Base-by-base conservation (phyloP, 306 rosid species). In the Gastrolobium villosum region DNA sequence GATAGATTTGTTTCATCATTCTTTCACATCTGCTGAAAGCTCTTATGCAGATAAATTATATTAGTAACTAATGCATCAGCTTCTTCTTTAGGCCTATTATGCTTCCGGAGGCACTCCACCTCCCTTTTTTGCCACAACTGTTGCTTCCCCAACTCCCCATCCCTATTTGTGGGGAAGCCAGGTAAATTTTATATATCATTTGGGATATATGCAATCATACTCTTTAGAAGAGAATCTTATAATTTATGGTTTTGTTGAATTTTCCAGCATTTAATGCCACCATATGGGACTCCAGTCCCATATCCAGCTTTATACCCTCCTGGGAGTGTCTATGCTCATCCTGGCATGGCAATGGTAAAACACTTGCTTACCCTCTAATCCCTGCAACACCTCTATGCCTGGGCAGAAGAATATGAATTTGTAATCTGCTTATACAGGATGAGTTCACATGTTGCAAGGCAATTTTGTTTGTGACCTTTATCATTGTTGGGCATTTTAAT, bases 101-200 rank as follows among this genome's bases (percentile, higher is more conserved):
- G 88, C 92, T 70, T 85, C 94, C 48, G 99, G 99, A 70, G 96
- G 89, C 28, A 85, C 97, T 63, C 93, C 98, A 2, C 96, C 97
- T 64, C 97, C 98, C 9, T 96, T 86, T 89, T 96, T 87, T 39
- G 93, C 99, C 57, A 81, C 99, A 5, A 91, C 97, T 20, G 95
- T 94, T 79, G 96, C 94, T 79, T 84, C 98, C 4, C 90, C 98
- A 20, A 69, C 93, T 64, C 94, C 97, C 14, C 98, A 96, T 76
- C 99, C 98, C 10, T 96, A 93, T 89, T 7, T 96, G 48, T 96
- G 99, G 99, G 99, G 99, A 82, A 48, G 92, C 74, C 99, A 96
- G 94, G 99, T 96, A 60, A 73, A 52, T 86, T 11, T 73, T 60
- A 37, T 36, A 57, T 37, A 31, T 65, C 39, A 46, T 75, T 82